Base-by-base conservation (phyloP, 78 protist species). In the Polysphondylium violaceum region DNA sequence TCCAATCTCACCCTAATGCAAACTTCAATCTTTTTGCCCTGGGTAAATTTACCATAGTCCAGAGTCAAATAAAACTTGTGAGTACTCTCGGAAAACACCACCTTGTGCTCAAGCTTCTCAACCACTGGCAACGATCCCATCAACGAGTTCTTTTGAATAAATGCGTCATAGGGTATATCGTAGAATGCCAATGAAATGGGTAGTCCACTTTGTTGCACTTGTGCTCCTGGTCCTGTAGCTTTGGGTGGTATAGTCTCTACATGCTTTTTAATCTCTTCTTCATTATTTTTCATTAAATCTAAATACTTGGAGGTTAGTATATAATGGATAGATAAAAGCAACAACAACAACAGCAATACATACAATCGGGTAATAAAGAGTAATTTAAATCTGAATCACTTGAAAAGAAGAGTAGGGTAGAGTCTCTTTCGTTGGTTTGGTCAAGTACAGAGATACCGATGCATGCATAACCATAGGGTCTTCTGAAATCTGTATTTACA, bases 241-340 rank as follows among this genome's bases (percentile, higher is more conserved):
- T n/a, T 11, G 2, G 51, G 51, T 43, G 91, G 91, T 43, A 69
- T 60, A n/a, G 65, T 23, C 44, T 83, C 91, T 14, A 83, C 23
- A 33, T 83, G 64, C 56, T 83, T 83, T 29, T 59, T 67, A 40
- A 83, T 56, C 44, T 83, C 91, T 43, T 83, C 91, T n/a, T 67
- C 81, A 1, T 63, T 68, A 50, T 59, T 59, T 40, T 31, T 59
- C 72, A 68, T 83, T 11, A 83, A 19, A 31, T 31, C 85, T 74
- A 59, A 14, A 71, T 4, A 6, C 4, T 56, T 56, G 21, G n/a
- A n/a, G n/a, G n/a, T n/a, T n/a, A n/a, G n/a, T 56, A 56, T 56
- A 21, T 19, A 56, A 56, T 19, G 7, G 7, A 14, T 47, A 47
- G 7, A 47, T 14, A 47, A 7, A 68, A 68, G 25, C 38, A 64